Base-by-base conservation (phyloP, 495 filamentous ascomycete genomes). In the Hypoxylon lienhwacheense region DNA sequence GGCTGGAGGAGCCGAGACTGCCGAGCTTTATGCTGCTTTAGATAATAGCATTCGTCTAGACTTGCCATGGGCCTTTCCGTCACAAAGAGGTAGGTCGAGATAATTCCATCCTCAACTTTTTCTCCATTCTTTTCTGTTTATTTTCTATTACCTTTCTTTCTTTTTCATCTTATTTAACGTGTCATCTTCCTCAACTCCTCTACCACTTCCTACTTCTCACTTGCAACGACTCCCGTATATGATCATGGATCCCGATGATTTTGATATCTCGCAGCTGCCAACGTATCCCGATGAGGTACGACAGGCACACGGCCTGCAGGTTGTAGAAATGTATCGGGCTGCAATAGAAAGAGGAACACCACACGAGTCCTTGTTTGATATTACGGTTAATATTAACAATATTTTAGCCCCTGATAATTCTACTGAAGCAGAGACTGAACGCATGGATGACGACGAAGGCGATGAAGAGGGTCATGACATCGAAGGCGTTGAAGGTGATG, bases 81-180 rank as follows among this genome's bases (percentile, higher is more conserved):
- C 51, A 54, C 44, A 53, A n/a, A 34, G 59, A 56, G 57, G 61
- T 65, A 29, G 48, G 61, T 45, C 31, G 32, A 0, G 28, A 11
- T 14, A 33, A 11, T 14, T 22, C 47, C 15, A 20, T 7, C 2
- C 46, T 46, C 21, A 5, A 12, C 2, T 19, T 40, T 50, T 19
- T 11, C 3, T 26, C 7, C 15, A 24, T 32, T 22, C 6, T 45
- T 11, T 6, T 8, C 1, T 39, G 4, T 34, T 24, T 7, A 22
- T 47, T 5, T 15, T 17, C 26, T 1, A 34, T n/a, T n/a, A n/a
- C n/a, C n/a, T n/a, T n/a, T n/a, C n/a, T n/a, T n/a, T n/a, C n/a
- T n/a, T n/a, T n/a, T n/a, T n/a, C n/a, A n/a, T n/a, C n/a, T n/a
- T n/a, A n/a, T n/a, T n/a, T n/a, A n/a, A n/a, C n/a, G n/a, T n/a